Evolutionary conservation across 1,284 basidiomycete species (phyloP), one percentile per base, ranked within the genome.

Genomic region (Chalciporus sp.): DNA sequence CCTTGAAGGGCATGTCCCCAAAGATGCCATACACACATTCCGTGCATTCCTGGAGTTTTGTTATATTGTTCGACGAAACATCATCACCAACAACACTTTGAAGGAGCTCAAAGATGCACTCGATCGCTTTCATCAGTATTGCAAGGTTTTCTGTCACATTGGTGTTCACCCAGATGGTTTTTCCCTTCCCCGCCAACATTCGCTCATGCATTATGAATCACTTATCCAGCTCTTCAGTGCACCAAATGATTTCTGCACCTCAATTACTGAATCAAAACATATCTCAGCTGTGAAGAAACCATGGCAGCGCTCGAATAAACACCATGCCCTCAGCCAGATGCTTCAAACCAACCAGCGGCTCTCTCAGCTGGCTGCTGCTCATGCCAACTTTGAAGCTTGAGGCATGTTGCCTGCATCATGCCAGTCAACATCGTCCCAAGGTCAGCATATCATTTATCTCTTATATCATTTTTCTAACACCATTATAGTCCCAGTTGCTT

Each of bases 21-120:
- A 17, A 6, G 27, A 58, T 1, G 37, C 62, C 0, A 4, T 63
- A 1, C 20, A 0, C 6, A 27, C 47, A 1, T 44, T 63, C 9
- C 7, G 8, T 1, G 44, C 51, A 2, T 52, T 63, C 2, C 23
- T 63, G 0, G 49, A 63, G 1, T 61, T 62, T 16, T 58, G 49
- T 23, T 62, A 50, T 20, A 37, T 37, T 5, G 17, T 16, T 23
- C 20, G 8, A 23, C 8, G 9, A n/a, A 33, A 43, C 16, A 10
- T 50, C 9, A 43, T 50, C 20, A 8, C 16, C 6, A 10, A 50
- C 11, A 26, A 50, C 8, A 17, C 20, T 12, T 6, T 50, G 10
- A 20, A 31, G 31, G 20, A 50, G 10, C 20, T 42, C 17, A 33
- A 26, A 16, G 5, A 44, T 7, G 17, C n/a, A 8, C 33, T 50